Base-by-base conservation (phyloP, 495 filamentous ascomycete species). In the Lasiosphaeria miniovina region DNA sequence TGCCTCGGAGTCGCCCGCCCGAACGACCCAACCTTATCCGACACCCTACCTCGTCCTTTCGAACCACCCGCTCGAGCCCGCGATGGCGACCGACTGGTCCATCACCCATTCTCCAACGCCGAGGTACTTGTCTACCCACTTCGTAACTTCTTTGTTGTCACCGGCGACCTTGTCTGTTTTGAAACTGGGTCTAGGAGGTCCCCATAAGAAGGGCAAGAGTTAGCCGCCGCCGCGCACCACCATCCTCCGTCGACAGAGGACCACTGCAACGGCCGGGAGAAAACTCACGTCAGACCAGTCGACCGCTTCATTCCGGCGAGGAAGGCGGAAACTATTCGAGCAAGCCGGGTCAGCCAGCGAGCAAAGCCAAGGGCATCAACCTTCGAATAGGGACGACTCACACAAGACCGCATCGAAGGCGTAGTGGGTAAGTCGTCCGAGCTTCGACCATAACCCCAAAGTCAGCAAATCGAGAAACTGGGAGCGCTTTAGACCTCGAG, bases 51-150 rank as follows among this genome's bases (percentile, higher is more conserved):
- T 86, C 70, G 81, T 88, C 67, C 93, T 83, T 74, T 96, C 92
- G 70, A 98, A 98, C 74, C 83, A 98, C 36, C 85, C 81, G 71
- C 90, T 94, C 12, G 89, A 86, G 12, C 91, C 88, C 75, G 96
- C 86, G 55, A 96, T 80, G 34, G 93, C 93, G 34, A 97, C 91
- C 5, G 91, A 94, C 77, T 93, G 88, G 70, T 98, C 94, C 93
- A 98, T 93, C 55, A 96, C 89, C 90, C 90, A 95, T 75, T 98
- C 94, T 70, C 94, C 94, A 48, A 98, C 86, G 54, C 90, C 90
- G 59, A 98, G 87, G 77, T 98, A 98, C 71, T 87, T 96, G 68
- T 93, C 90, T 65, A 98, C 83, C 88, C 91, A 97, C 66, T 86
- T 88, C 72, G 90, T 89, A 65, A 96, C 69, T 57, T 93, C 88